A percentile compares a stretch with the other conserved stretches of the same genome.
These are phyloP conservation scores for Fraxinus angustifolia DNA, from an alignment of 305 asterid genomes.

Conservation along the genomic window DNA sequence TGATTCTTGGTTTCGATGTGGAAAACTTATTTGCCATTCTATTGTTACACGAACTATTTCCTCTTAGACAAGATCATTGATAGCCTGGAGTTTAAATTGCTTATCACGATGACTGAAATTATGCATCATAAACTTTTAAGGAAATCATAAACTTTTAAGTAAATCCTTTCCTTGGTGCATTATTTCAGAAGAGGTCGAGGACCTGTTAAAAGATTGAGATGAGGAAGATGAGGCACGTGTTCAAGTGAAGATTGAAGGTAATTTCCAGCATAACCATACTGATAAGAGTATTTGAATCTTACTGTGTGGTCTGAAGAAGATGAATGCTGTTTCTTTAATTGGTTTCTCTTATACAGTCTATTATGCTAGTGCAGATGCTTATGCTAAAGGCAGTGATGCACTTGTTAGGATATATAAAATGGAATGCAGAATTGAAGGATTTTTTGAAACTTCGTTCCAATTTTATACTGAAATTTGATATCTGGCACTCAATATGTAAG, in stretches of 20 bases:
- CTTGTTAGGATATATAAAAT: neutral
- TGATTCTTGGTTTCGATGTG: neutral
- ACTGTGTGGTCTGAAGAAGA: neutral
- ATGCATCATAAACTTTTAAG: neutral
- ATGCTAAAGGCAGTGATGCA: neutral
- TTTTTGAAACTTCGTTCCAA: neutral
- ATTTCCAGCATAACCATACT: neutral
- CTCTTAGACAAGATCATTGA: neutral
- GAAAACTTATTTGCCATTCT: neutral
- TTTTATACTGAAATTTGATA: neutral
- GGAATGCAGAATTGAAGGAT: neutral
- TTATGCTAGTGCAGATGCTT: neutral
- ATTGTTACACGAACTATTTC: neutral
- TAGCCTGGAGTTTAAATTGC: neutral
- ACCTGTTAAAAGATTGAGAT: neutral
- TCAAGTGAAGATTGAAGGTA: neutral
- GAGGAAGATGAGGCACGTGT: neutral
- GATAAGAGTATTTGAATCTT: neutral
- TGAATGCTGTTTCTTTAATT: neutral
- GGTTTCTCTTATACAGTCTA: neutral
- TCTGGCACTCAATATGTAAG: neutral
- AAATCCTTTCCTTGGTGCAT: neutral
- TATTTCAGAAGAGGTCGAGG: neutral
- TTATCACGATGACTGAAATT: neutral
- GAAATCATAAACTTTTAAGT: neutral